These are phyloP conservation scores for Rhizopus sp. DNA, from an alignment of 371 early-diverging fungal species.

Conservation along the genomic window DNA sequence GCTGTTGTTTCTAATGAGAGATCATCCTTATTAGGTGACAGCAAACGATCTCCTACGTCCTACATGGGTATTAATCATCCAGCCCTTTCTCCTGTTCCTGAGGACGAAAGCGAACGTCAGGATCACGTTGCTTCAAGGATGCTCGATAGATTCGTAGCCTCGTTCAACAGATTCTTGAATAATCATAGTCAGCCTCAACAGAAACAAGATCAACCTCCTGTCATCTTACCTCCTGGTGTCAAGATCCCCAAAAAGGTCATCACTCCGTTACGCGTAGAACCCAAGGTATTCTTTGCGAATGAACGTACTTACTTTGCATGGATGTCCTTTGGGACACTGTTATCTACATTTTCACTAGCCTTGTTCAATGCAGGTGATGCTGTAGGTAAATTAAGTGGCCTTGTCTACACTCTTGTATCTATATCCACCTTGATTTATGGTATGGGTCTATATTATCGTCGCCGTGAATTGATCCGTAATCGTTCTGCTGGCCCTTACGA, in stretches of 20 bases:
- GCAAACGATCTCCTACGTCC: background rate
- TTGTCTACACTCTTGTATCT: constrained; percentile 82
- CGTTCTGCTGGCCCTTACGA: constrained; percentile 78
- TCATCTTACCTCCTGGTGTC: constrained; percentile 51
- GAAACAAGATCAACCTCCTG: constrained; percentile 19
- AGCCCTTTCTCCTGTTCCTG: background rate
- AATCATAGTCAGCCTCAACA: background rate
- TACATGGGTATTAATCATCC: constrained; percentile 6
- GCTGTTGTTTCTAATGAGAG: constrained; percentile 4
- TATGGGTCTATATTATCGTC: constrained; percentile 90
- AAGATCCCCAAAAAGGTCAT: constrained; percentile 65
- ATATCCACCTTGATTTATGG: constrained; percentile 89
- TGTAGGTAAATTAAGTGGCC: constrained; percentile 72
- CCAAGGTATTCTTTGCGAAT: constrained; percentile 99
- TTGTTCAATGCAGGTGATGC: constrained; percentile 86
- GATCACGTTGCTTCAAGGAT: constrained; percentile 3
- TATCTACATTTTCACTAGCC: constrained; percentile 79
- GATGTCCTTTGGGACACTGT: constrained; percentile 76
- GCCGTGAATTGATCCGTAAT: constrained; percentile 77
- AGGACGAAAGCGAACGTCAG: background rate
- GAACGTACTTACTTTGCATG: constrained; percentile 98
- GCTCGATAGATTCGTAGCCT: background rate
- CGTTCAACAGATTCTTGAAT: constrained; percentile 4
- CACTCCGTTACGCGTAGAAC: constrained; percentile 93
- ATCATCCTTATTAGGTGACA: constrained; percentile 1